Base-by-base conservation (phyloP, 2,329 filamentous ascomycete genomes). In the Dothideomycetidae sp. region DNA sequence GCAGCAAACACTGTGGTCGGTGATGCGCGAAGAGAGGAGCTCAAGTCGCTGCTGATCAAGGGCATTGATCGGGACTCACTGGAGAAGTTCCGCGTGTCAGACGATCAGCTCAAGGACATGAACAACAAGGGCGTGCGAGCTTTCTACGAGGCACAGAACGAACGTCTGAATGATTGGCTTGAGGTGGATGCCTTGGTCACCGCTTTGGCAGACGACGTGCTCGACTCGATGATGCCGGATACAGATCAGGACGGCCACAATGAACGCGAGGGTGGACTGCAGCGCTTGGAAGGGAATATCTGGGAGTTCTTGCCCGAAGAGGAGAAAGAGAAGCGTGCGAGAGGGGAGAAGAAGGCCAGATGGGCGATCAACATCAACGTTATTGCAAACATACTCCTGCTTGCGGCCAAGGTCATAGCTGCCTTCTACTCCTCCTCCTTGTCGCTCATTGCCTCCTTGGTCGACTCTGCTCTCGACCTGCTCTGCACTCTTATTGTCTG, bases 351-450 rank as follows among this genome's bases (percentile, higher is more conserved):
- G 41, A 60, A 66, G 36, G 68, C 70, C 0, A 64, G 60, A 45
- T 70, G 67, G 65, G 71, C 71, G 0, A 71, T 73, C 47, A 71
- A 72, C 48, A 64, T 74, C 49, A 76, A 76, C 42, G 64, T 75
- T 5, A 51, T 68, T n/a, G 71, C 71, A 28, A 76, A 76, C 46
- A 62, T 73, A 29, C 48, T 73, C 32, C 60, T 75, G 2, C 58
- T 76, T 3, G 54, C 60, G 7, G 70, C 67, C 3, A 76, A 76
- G 49, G 60, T 68, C 31, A 56, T 66, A 10, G 71, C 71, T 10
- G 69, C 68, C 12, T 56, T 68, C 29, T 66, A 63, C 44, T 73
- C 71, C 2, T 66, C 58, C 33, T 77, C 73, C 1, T 61, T 77
- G 5, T 76, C 72, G 1, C 60, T 77, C 12, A 67, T 76, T 21